Evolutionary conservation across 2,329 filamentous ascomycete genomes (phyloP), one percentile per base, ranked within the genome.

Genomic region (Ophioceras dolichostomum): DNA sequence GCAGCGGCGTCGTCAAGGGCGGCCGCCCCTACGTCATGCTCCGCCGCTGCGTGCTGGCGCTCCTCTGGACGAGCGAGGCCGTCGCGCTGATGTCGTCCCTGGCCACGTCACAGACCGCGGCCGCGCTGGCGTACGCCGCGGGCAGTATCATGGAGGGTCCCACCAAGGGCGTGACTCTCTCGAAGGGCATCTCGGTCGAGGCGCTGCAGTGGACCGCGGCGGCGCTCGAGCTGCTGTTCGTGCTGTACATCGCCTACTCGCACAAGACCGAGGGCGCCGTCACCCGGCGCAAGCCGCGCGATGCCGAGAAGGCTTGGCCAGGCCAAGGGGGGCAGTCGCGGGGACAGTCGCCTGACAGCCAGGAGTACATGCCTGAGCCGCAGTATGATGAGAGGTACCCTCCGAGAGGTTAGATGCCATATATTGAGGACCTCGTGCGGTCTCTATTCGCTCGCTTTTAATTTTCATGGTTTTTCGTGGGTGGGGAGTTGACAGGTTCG

Each of bases 91-190:
- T 32, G 29, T 27, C 24, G 13, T 19, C 36, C 4, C 21, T 37
- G 19, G 29, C 36, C 2, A 37, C 29, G 12, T 24, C 36, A 20
- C 29, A 32, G 14, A 31, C 30, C 28, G 28, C 20, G 13, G 21
- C 29, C n/a, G 36, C 36, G 36, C 36, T 37, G 16, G 28, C 32
- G 29, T 31, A 24, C 20, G 36, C 36, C 20, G 36, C 20, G 14
- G n/a, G 14, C 22, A 12, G 7, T 12, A 7, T 26, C 22, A 8
- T 26, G 8, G 22, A 8, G 22, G 22, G 22, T 7, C 22, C 22
- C n/a, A n/a, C 10, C n/a, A 13, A n/a, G 9, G 16, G 24, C 8
- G 18, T 27, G 19, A 4, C 19, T 14, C 27, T 19, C 24, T 20
- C 5, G 8, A 26, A 12, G 22, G 36, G 36, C 14, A n/a, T 22